Conservation (phyloP, 2,329 filamentous ascomycete species). For the Xylaria sp. region DNA sequence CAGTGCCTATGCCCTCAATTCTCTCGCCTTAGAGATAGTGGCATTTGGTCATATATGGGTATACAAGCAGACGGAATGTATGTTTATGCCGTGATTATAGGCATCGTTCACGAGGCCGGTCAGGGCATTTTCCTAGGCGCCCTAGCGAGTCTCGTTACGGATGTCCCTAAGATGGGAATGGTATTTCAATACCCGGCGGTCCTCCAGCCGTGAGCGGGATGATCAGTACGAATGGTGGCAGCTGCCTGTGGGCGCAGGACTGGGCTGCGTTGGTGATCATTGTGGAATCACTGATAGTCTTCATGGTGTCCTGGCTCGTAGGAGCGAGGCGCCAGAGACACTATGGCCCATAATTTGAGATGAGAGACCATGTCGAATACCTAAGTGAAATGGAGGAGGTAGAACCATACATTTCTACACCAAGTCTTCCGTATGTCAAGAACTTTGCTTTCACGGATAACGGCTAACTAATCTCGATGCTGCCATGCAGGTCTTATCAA, state of each 20-base stretch:
- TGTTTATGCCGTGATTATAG: slow-evolving; percentile 26
- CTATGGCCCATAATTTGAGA: slow-evolving; percentile 2
- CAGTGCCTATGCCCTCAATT: slow-evolving; percentile 52
- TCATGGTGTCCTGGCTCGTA: slow-evolving; percentile 10
- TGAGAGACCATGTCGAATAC: not conserved
- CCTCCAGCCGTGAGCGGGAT: slow-evolving; percentile 31
- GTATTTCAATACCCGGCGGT: slow-evolving; percentile 28
- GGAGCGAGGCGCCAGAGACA: not conserved
- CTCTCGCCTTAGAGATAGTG: slow-evolving; percentile 50
- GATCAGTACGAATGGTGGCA: slow-evolving; percentile 25
- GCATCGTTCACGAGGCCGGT: slow-evolving; percentile 30
- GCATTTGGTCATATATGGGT: slow-evolving; percentile 61
- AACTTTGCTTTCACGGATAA: no score
- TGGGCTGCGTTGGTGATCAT: slow-evolving; percentile 27
- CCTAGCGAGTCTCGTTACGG: slow-evolving; percentile 22
- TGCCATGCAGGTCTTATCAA: no score
- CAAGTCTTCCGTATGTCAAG: no score
- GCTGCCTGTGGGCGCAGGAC: slow-evolving; percentile 26
- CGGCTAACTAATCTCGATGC: no score
- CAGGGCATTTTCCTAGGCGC: slow-evolving; percentile 31
- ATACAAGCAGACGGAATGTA: slow-evolving; percentile 20
- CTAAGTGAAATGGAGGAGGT: not conserved
- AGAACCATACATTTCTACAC: no score
- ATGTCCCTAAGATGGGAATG: slow-evolving; percentile 30
- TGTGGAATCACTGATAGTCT: slow-evolving; percentile 10